Evolutionary conservation across 2,329 filamentous ascomycete genomes (phyloP).

Genomic region (Colletotrichum simmondsii): DNA sequence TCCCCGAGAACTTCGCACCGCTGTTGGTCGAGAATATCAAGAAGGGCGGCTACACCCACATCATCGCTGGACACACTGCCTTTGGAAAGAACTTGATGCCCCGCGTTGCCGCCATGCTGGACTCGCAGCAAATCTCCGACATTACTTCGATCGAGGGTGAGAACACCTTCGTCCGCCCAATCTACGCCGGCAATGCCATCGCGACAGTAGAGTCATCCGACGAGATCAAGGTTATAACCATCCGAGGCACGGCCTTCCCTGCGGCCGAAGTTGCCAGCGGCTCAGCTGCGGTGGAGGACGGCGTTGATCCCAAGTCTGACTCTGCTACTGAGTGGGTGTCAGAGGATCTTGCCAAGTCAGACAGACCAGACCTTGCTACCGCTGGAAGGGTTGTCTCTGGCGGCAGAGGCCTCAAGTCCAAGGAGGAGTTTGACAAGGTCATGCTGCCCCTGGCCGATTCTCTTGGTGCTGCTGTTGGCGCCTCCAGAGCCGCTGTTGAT

Average conservation of each 20-base stretch:
- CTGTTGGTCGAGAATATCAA: slow-evolving; percentile 96
- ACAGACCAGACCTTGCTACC: slow-evolving; percentile 93
- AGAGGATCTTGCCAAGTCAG: slow-evolving; percentile 91
- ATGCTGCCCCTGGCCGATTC: slow-evolving; percentile 94
- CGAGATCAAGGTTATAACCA: slow-evolving; percentile 86
- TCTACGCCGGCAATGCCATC: slow-evolving; percentile 98
- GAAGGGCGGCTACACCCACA: slow-evolving; percentile 92
- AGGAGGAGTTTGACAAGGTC: slow-evolving; percentile 94
- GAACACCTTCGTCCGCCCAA: slow-evolving; percentile 94
- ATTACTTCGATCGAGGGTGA: slow-evolving; percentile 88
- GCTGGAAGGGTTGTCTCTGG: slow-evolving; percentile 91
- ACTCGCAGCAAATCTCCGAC: slow-evolving; percentile 93
- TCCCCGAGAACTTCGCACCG: slow-evolving; percentile 95
- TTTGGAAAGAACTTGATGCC: slow-evolving; percentile 97
- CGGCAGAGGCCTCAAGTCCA: slow-evolving; percentile 94
- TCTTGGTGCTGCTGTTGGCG: slow-evolving; percentile 94
- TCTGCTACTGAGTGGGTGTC: slow-evolving; percentile 88
- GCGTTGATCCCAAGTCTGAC: slow-evolving; percentile 83
- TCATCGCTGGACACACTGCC: slow-evolving; percentile 90
- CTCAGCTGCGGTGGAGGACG: slow-evolving; percentile 81
- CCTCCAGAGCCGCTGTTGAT: slow-evolving; percentile 94
- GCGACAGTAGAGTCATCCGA: slow-evolving; percentile 94
- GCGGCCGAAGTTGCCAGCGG: slow-evolving; percentile 77
- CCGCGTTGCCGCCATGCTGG: slow-evolving; percentile 88
- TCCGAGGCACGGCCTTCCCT: slow-evolving; percentile 92